These are phyloP conservation scores for Metarhizium brunneum DNA, from an alignment of 2,329 filamentous ascomycete genomes.

Conservation along the genomic window DNA sequence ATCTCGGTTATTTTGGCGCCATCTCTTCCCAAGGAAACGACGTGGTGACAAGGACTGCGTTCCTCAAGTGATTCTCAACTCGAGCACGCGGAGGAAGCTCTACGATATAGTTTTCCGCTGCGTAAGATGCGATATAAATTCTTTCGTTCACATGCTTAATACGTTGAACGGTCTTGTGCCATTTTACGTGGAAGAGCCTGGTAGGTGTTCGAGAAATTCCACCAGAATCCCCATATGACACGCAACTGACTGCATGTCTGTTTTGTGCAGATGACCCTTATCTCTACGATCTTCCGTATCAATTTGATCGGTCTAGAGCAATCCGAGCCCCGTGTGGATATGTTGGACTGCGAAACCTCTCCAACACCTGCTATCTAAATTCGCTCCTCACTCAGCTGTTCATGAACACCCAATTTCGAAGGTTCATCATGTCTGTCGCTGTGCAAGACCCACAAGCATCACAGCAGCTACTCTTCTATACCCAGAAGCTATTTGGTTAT, in stretches of 20 bases:
- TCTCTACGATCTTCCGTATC: constrained; percentile 49
- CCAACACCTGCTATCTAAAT: constrained; percentile 96
- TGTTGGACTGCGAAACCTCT: constrained; percentile 82
- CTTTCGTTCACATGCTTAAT: constrained; percentile 42
- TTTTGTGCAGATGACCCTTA: constrained; percentile 36
- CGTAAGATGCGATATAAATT: constrained; percentile 38
- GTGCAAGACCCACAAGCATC: constrained; percentile 44
- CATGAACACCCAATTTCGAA: constrained; percentile 85
- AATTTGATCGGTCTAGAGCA: constrained; percentile 56
- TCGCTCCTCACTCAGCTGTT: constrained; percentile 90
- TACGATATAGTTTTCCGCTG: constrained; percentile 51
- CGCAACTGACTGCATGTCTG: not conserved
- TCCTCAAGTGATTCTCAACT: constrained; percentile 38
- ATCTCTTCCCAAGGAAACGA: constrained; percentile 48
- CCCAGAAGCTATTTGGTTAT: constrained; percentile 71
- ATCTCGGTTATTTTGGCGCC: constrained; percentile 47
- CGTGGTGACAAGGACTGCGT: constrained; percentile 14
- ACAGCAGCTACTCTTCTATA: constrained; percentile 64
- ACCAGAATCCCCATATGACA: not conserved
- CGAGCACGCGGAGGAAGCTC: constrained; percentile 46
- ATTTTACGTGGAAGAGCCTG: constrained; percentile 30
- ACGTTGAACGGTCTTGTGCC: constrained; percentile 24
- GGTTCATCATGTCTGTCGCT: constrained; percentile 65
- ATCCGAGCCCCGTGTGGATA: constrained; percentile 75
- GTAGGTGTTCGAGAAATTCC: constrained; percentile 9